These are phyloP conservation scores for Pleurotus sapidus DNA, from an alignment of 768 basidiomycete species.

Conservation along the genomic window DNA sequence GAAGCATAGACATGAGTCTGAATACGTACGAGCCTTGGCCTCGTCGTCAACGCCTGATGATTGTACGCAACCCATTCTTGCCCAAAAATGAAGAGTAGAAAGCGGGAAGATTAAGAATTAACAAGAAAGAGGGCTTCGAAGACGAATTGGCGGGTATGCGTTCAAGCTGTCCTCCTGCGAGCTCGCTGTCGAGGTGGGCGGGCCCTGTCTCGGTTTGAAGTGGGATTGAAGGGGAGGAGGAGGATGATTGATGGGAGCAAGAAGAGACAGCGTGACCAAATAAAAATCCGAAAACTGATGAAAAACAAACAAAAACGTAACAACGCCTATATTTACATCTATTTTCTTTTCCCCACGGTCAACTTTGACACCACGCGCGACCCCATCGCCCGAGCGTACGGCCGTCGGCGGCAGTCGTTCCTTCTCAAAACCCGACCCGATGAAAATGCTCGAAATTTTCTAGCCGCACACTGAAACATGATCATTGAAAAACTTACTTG, in stretches of 20 bases:
- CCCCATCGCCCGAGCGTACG: not conserved
- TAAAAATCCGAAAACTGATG: conserved; percentile 8
- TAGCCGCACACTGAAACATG: not conserved
- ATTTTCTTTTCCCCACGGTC: not conserved
- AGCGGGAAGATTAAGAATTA: not conserved
- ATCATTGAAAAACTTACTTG: not conserved
- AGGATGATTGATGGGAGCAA: conserved; percentile 6
- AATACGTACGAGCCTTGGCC: conserved; percentile 75
- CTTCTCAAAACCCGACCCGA: no score
- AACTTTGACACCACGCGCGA: not conserved
- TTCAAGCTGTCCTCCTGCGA: not conserved
- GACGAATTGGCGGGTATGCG: not conserved
- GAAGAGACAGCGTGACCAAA: conserved; percentile 7
- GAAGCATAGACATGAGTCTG: not conserved
- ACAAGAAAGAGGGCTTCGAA: not conserved
- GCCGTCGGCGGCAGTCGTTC: no score
- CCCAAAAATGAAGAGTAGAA: conserved; percentile 3
- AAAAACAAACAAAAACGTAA: conserved; percentile 10
- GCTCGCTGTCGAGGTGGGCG: not conserved
- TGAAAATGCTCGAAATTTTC: not conserved
- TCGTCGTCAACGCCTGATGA: conserved; percentile 71
- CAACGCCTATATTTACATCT: not conserved
- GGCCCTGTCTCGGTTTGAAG: not conserved
- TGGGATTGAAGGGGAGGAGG: not conserved
- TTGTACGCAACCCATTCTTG: conserved; percentile 71